Conservation (phyloP, 2,329 filamentous ascomycete genomes). For the Cryphonectria parasitica region DNA sequence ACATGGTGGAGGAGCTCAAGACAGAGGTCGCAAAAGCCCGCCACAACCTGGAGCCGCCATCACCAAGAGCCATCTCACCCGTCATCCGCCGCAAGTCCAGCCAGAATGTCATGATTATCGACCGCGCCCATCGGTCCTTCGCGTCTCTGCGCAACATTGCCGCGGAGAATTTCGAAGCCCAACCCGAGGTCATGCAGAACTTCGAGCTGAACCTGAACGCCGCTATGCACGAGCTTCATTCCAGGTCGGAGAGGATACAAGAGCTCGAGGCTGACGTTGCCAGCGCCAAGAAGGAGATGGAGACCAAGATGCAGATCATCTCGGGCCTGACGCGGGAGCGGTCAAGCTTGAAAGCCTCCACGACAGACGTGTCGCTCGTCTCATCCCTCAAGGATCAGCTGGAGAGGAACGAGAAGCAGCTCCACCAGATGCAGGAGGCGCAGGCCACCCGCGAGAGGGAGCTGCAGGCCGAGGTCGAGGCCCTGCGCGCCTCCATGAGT, state of each 20-base stretch:
- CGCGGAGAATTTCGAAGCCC: conserved; percentile 78
- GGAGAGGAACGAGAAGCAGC: conserved; percentile 81
- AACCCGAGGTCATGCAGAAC: conserved; percentile 84
- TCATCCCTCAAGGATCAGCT: conserved; percentile 87
- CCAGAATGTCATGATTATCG: conserved; percentile 83
- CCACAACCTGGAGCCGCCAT: conserved; percentile 58
- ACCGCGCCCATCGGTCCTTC: conserved; percentile 90
- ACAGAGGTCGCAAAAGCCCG: conserved; percentile 81
- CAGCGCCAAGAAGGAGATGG: conserved; percentile 91
- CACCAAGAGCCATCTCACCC: conserved; percentile 65
- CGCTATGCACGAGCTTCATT: conserved; percentile 89
- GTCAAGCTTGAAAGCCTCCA: conserved; percentile 81
- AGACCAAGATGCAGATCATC: conserved; percentile 94
- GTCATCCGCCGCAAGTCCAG: conserved; percentile 92
- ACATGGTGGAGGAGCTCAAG: conserved; percentile 90
- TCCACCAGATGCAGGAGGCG: conserved; percentile 72
- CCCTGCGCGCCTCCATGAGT: conserved; percentile 60
- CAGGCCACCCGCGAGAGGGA: conserved; percentile 77
- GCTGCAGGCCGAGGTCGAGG: conserved; percentile 71
- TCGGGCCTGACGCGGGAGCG: conserved; percentile 90
- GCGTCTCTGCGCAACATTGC: conserved; percentile 88
- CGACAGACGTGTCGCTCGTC: conserved; percentile 90
- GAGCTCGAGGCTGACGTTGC: conserved; percentile 84
- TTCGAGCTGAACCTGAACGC: conserved; percentile 92
- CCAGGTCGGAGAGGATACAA: conserved; percentile 85